Evolutionary conservation across 495 filamentous ascomycete species (phyloP), one percentile per base, ranked within the genome.

Genomic region (Tuber aestivum): DNA sequence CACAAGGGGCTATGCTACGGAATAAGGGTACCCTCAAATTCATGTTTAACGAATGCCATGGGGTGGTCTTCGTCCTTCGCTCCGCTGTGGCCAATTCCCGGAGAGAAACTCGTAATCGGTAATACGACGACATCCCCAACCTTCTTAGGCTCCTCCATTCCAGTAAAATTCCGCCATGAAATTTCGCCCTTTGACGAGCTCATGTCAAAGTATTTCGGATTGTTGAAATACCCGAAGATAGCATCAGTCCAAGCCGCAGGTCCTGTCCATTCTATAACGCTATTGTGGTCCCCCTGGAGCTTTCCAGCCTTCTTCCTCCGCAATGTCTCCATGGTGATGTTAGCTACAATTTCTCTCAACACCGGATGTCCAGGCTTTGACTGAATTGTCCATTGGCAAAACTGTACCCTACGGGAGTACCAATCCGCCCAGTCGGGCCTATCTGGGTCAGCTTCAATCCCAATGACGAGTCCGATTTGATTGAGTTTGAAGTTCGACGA

Each of bases 321-420:
- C 56, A 98, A 86, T 10, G 94, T 91, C 82, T 94, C 89, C 78
- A 92, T 86, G 1, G 94, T 97, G 80, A 99, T 92, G 76, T 90
- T 91, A 21, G 92, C 88, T 41, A 99, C 92, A 72, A 97, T 89
- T 74, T 97, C 93, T 40, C 92, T 89, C 70, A 99, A 86, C 35
- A 97, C 91, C 0, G 95, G 95, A 81, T 99, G 95, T 12, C 95
- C 95, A 0, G 95, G 92, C 84, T 99, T 99, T 65, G 92, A 86
- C 82, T 97, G 95, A 72, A 99, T 97, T 6, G 95, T 99, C 95
- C 95, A 99, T 83, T 99, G 95, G 84, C 95, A 99, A 84, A 99
- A 99, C 81, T 99, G 95, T 71, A 99, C 93, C 41, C 95, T 88
- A 72, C 95, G 91, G 72, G 93, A 94, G 85, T 97, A 99, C 95